Evolutionary conservation across 2,329 filamentous ascomycete genomes (phyloP), one percentile per base, ranked within the genome.

Genomic region (Aschersonia sp.): DNA sequence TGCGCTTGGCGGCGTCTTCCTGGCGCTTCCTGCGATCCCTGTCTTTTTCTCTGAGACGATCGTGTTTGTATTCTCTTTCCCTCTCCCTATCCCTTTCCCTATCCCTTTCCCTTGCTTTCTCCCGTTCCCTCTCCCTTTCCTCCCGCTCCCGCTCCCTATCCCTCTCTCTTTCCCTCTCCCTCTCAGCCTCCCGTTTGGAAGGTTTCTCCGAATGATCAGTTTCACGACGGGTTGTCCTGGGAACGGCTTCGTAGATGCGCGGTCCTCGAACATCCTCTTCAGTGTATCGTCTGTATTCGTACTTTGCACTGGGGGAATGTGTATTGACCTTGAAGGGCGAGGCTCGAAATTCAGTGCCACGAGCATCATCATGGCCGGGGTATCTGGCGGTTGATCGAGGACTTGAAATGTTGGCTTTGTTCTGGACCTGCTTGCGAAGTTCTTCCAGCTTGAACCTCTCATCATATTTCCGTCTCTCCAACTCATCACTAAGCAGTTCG

Each of bases 401-500:
- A 6, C 66, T 66, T 1, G 72, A 68, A 4, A 64, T 61, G 49
- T 68, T 68, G 51, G 66, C 57, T 56, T 70, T 67, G 53, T 62
- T 61, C 56, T 68, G 57, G 53, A 68, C 58, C 55, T 76, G 66
- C 63, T 76, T 78, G 60, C 75, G 75, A 57, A 87, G 66, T 60
- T 82, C 78, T 46, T 76, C 78, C 52, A 89, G 64, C 57, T 73
- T 79, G 52, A 83, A 71, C 60, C 82, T 76, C 46, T 87, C 80
- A 65, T 97, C 87, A 63, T 96, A 95, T 55, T 81, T 79, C 50
- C 70, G 66, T 50, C 87, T 74, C 60, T 82, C 79, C 6, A 69
- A 72, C 31, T 90, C 84, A 60, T 96, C 83, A 58, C 79, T 85
- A 51, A 98, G 77, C 32, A 92, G 72, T 65, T 97, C 92, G 66